Percentiles rank a stretch among this genome's conserved stretches.
Conservation (phyloP, 2,329 filamentous ascomycete species). For the Cladophialophora exuberans region DNA sequence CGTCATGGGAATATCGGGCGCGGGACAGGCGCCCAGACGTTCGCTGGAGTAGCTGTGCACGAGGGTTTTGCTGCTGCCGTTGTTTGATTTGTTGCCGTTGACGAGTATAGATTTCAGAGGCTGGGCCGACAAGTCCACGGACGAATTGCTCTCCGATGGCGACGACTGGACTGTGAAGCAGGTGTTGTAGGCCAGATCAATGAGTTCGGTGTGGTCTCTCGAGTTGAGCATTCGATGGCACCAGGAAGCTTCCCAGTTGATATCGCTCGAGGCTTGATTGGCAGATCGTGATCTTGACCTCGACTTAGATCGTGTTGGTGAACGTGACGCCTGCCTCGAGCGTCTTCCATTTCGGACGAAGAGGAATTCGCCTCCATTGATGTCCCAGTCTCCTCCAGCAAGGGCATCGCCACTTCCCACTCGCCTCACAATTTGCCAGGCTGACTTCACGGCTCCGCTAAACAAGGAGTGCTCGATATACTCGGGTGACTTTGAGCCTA, state of each 20-base stretch:
- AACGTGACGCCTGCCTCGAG: constrained; percentile 27
- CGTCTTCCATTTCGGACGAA: constrained; percentile 55
- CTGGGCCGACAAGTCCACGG: constrained; percentile 3
- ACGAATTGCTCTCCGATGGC: constrained; percentile 2
- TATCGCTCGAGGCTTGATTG: constrained; percentile 23
- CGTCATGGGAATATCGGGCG: constrained; percentile 22
- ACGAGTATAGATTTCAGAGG: constrained; percentile 20
- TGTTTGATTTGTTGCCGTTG: constrained; percentile 13
- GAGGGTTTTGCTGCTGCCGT: constrained; percentile 3
- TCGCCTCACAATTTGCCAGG: constrained; percentile 63
- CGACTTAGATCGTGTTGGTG: constrained; percentile 2
- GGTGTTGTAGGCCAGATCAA: constrained; percentile 57
- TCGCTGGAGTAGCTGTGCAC: constrained; percentile 18
- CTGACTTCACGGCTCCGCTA: constrained; percentile 51
- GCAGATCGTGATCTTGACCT: constrained; percentile 6
- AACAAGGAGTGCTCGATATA: constrained; percentile 63
- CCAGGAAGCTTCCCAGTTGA: constrained; percentile 69
- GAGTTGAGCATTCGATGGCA: constrained; percentile 82
- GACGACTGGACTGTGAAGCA: constrained; percentile 11
- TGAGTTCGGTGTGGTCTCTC: constrained; percentile 74
- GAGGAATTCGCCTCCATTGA: constrained; percentile 79
- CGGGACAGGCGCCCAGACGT: constrained; percentile 21
- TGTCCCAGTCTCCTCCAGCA: constrained; percentile 67
- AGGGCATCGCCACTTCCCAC: constrained; percentile 61
- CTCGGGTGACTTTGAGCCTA: constrained; percentile 62